phyloP scores from a whole-genome alignment of 2,329 filamentous ascomycete genomes.

The Alternaria consortialis region DNA sequence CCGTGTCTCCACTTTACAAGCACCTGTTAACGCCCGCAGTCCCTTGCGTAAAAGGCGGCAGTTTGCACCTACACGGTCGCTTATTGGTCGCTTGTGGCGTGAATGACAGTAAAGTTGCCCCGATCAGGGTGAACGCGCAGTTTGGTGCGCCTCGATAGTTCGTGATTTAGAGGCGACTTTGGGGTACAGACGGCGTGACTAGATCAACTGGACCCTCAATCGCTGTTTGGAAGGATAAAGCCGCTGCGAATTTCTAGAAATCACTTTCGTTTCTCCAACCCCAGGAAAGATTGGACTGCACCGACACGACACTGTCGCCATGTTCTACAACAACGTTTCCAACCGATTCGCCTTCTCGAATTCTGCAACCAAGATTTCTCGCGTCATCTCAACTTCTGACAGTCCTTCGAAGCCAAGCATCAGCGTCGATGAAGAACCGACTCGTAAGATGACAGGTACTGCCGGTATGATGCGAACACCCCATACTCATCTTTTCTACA shows the following conservation, averaged over 20 bases:
- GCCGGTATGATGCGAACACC: neutral
- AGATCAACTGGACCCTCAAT: neutral
- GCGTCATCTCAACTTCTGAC: neutral
- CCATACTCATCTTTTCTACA: neutral
- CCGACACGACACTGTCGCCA: neutral
- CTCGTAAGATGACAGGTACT: neutral
- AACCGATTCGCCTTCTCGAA: neutral
- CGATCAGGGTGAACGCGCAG: neutral
- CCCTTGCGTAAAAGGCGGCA: neutral
- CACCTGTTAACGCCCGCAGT: neutral
- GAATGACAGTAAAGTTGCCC: neutral
- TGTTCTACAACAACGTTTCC: neutral
- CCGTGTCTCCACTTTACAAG: neutral
- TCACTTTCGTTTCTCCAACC: neutral
- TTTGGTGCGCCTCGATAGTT: neutral
- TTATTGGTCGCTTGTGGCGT: neutral
- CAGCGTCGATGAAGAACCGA: neutral
- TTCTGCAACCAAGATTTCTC: neutral
- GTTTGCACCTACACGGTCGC: neutral
- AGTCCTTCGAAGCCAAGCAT: neutral
- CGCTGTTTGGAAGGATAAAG: neutral
- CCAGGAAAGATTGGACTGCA: neutral
- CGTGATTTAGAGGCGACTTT: neutral
- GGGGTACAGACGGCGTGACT: neutral
- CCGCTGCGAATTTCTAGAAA: neutral